Evolutionary conservation across 2,329 filamentous ascomycete species (phyloP).

Genomic region (Alternaria panax): DNA sequence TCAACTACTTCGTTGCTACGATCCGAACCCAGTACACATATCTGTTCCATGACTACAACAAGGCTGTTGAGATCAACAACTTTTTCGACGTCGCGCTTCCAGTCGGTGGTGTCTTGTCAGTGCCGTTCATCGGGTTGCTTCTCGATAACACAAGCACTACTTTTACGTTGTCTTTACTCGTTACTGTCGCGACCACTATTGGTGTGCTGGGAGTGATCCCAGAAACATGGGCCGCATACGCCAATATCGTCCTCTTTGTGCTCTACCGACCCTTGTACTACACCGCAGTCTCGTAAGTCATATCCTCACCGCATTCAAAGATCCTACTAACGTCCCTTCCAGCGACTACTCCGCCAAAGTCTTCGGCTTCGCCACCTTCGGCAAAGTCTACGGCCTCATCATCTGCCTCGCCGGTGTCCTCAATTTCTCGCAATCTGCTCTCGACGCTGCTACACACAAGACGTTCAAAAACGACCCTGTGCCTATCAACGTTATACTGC

Average conservation of each 20-base stretch:
- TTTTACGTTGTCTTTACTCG: slow-evolving; percentile 73
- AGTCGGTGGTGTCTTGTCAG: slow-evolving; percentile 80
- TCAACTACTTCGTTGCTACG: slow-evolving; percentile 94
- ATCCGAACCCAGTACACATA: slow-evolving; percentile 82
- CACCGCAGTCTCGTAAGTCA: slow-evolving; percentile 74
- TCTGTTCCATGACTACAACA: slow-evolving; percentile 68
- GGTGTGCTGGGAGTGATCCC: slow-evolving; percentile 79
- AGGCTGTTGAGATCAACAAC: slow-evolving; percentile 75
- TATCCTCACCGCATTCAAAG: neutral
- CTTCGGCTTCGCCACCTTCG: slow-evolving; percentile 89
- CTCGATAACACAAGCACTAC: slow-evolving; percentile 79
- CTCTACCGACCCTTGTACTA: slow-evolving; percentile 90
- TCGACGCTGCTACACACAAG: slow-evolving; percentile 80
- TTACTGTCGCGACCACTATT: slow-evolving; percentile 74
- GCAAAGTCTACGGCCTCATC: slow-evolving; percentile 90
- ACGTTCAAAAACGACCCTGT: slow-evolving; percentile 75
- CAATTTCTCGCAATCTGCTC: slow-evolving; percentile 81
- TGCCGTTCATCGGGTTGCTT: slow-evolving; percentile 83
- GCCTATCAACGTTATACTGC: slow-evolving; percentile 76
- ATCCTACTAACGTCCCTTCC: slow-evolving; percentile 5
- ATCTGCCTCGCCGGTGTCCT: slow-evolving; percentile 85
- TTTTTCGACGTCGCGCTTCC: slow-evolving; percentile 89
- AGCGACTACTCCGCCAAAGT: slow-evolving; percentile 88
- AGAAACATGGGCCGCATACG: slow-evolving; percentile 74
- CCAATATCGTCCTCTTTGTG: slow-evolving; percentile 80